Conservation (phyloP, 164 flowering plant genomes). For the Dillenia turbinata region DNA sequence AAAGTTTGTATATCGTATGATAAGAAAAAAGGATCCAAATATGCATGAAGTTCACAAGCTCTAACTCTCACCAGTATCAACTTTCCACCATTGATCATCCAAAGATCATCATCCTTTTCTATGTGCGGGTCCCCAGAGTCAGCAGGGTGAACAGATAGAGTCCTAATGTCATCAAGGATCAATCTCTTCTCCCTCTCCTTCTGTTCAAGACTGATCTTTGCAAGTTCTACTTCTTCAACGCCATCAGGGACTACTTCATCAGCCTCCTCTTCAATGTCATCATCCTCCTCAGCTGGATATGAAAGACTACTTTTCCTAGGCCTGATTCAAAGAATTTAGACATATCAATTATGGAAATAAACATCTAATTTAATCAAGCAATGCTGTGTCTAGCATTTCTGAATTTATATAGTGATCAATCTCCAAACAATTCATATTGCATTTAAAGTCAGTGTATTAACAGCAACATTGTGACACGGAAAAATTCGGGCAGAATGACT, state of each 20-base stretch:
- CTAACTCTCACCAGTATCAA: slow-evolving; percentile 59
- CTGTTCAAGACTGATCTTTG: slow-evolving; percentile 77
- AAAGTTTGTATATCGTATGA: no score
- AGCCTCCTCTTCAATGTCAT: slow-evolving; percentile 94
- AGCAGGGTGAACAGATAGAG: slow-evolving; percentile 48
- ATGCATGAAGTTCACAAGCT: slow-evolving; percentile 1
- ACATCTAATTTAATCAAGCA: no score
- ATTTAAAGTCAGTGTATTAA: no score
- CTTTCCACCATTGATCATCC: slow-evolving; percentile 78
- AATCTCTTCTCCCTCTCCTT: slow-evolving; percentile 68
- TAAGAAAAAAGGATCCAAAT: not conserved
- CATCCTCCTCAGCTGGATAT: slow-evolving; percentile 82
- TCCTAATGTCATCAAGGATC: slow-evolving; percentile 73
- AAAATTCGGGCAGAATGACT: no score
- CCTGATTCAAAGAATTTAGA: slow-evolving; percentile 37
- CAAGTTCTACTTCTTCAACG: slow-evolving; percentile 96
- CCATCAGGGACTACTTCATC: slow-evolving; percentile 99
- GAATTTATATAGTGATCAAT: no score
- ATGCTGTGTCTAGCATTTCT: no score
- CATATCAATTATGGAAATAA: not conserved
- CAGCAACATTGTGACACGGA: no score
- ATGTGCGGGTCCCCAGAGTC: slow-evolving; percentile 32
- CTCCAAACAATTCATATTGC: no score
- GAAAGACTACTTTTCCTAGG: slow-evolving; percentile 88
- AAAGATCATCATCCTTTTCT: slow-evolving; percentile 55